Base-by-base conservation (phyloP, 768 basidiomycete species). In the Suillus ampliporus region DNA sequence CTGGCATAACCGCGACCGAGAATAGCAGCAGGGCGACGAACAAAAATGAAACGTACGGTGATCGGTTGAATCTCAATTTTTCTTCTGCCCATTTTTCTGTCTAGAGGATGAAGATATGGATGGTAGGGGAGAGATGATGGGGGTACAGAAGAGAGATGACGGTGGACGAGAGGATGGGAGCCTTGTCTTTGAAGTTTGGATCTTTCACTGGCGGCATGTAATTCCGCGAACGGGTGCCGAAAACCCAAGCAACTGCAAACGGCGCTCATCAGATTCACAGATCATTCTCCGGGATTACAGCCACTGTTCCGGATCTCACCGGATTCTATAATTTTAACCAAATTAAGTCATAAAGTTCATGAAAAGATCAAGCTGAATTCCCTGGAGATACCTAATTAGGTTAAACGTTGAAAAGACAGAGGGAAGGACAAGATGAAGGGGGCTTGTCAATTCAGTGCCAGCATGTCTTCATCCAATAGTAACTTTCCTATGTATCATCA, bases 61-160 rank as follows among this genome's bases (percentile, higher is more conserved):
- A 91, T 91, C 67, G 90, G 89, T 74, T 90, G 89, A 50, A 91
- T 91, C 79, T 90, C 90, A 70, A 91, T 91, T 81, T 91, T 91
- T 80, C 90, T 79, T 75, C 90, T 79, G 66, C 90, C 90, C 90
- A 89, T 89, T 68, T 74, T 64, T 52, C 51, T 26, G 17, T 44
- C 4, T 17, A 64, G 52, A 37, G 58, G 46, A 40, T 21, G 58
- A 43, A 5, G 41, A 35, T 23, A 31, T 31, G 2, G 48, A 59
- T 50, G 46, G 46, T n/a, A 23, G 13, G 26, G 52, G 35, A 31
- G 67, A 61, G 66, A 68, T 58, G 73, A 62, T 68, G 73, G 66
- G 65, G 63, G 73, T 62, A 54, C 43, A 61, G 62, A 60, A 54
- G 61, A 68, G 52, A 65, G 65, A 57, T 54, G 68, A 53, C 61